Conservation (phyloP, 1,284 basidiomycete genomes). For the Pterulicium gracile region DNA sequence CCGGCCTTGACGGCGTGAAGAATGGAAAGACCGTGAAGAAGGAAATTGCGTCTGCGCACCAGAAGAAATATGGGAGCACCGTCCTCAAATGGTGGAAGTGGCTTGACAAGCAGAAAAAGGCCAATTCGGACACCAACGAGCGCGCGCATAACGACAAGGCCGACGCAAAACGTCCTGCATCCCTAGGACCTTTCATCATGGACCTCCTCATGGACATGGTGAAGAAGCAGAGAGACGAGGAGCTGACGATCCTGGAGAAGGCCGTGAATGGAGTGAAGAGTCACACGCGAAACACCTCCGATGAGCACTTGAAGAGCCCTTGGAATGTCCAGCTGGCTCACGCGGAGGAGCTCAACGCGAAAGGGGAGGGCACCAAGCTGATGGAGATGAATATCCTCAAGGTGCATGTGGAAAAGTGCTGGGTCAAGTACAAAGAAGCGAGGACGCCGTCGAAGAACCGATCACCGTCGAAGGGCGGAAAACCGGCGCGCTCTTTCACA, state of each 20-base stretch:
- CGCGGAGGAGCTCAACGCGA: background rate
- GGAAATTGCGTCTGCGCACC: constrained; percentile 20
- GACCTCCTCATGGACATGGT: constrained; percentile 26
- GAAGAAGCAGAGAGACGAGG: constrained; percentile 12
- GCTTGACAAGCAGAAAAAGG: constrained; percentile 12
- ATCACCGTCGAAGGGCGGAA: no score
- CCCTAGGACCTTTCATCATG: constrained; percentile 35
- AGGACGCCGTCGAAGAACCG: background rate
- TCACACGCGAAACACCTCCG: background rate
- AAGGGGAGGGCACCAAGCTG: background rate
- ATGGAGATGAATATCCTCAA: background rate
- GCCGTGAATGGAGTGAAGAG: background rate
- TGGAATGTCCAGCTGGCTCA: background rate
- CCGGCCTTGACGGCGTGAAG: constrained; percentile 47
- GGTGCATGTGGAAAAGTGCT: background rate
- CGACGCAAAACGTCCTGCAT: constrained; percentile 11
- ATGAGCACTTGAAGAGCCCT: background rate
- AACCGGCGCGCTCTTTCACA: background rate
- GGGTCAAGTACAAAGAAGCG: background rate
- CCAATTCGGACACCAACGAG: no score
- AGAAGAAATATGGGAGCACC: constrained; percentile 17
- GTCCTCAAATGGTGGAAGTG: constrained; percentile 28
- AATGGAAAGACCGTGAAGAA: constrained; percentile 39
- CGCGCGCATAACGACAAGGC: constrained; percentile 12
- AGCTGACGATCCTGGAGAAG: background rate